phyloP scores from a whole-genome alignment of 441 rosid species.

The Adansonia gregorii region DNA sequence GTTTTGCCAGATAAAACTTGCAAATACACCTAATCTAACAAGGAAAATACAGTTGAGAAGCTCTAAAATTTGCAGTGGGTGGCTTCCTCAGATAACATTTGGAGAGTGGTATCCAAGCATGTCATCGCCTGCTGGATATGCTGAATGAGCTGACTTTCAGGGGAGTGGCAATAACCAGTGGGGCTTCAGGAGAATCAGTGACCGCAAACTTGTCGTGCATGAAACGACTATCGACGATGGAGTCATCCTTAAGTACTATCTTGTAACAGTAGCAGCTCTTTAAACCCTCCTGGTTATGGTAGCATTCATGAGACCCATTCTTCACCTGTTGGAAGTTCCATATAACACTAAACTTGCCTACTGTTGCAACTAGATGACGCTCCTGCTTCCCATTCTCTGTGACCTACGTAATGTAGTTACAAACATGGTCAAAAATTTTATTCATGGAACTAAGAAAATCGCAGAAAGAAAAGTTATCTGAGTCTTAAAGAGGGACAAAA shows the following conservation, averaged over 20 bases:
- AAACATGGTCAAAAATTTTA: conserved; percentile 7
- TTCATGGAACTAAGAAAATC: not conserved
- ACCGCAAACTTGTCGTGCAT: conserved; percentile 96
- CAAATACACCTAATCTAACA: conserved; percentile 2
- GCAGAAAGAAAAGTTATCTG: not conserved
- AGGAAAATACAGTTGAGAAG: conserved; percentile 28
- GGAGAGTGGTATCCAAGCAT: conserved; percentile 4
- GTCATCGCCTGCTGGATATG: conserved; percentile 77
- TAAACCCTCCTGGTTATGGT: conserved; percentile 82
- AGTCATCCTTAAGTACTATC: conserved; percentile 85
- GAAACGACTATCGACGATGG: conserved; percentile 95
- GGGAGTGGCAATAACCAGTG: conserved; percentile 91
- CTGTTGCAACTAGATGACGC: conserved; percentile 95
- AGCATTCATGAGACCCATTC: conserved; percentile 89
- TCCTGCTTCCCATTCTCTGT: conserved; percentile 94
- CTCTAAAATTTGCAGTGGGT: conserved; percentile 16
- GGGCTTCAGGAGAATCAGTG: conserved; percentile 92
- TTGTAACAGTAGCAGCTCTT: conserved; percentile 98
- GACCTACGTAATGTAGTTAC: conserved; percentile 47
- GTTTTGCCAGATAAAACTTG: not conserved
- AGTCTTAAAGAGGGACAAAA: not conserved
- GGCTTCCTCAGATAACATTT: not conserved
- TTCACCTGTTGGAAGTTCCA: conserved; percentile 97
- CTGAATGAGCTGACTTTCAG: conserved; percentile 97
- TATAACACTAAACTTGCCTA: conserved; percentile 91